Evolutionary conservation across 495 filamentous ascomycete genomes (phyloP).

Genomic region (Hypoxylon perforatum): DNA sequence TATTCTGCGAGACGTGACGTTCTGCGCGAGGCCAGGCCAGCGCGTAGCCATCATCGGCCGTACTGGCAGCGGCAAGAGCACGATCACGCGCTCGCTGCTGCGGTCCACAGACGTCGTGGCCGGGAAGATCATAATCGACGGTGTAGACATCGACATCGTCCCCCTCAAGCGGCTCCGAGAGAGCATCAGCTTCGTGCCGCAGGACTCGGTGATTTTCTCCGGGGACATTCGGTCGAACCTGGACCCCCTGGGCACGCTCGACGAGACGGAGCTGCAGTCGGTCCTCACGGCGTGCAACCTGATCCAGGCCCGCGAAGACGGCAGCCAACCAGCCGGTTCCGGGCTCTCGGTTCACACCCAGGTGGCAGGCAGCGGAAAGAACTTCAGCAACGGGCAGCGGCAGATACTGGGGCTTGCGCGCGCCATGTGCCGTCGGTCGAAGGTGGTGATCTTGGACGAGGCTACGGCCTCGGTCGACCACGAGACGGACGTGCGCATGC

Average conservation of each 20-base stretch:
- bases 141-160: constrained; percentile 51
- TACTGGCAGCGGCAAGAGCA: constrained; percentile 56
- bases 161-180: constrained; percentile 52
- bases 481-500: constrained; percentile 68
- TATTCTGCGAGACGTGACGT: constrained; percentile 25
- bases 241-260: constrained; percentile 59
- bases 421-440: constrained; percentile 45
- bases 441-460: constrained; percentile 49
- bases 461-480: constrained; percentile 59
- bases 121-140: constrained; percentile 53
- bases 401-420: constrained; percentile 29
- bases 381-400: constrained; percentile 29
- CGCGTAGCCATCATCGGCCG: constrained; percentile 56
- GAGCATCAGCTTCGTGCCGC: constrained; percentile 55
- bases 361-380: constrained; percentile 19
- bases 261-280: constrained; percentile 65
- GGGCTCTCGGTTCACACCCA: constrained; percentile 12
- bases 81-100: constrained; percentile 51
- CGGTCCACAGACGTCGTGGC: constrained; percentile 49
- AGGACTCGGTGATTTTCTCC: constrained; percentile 56
- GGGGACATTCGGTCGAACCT: constrained; percentile 56
- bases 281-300: constrained; percentile 59
- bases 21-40: constrained; percentile 46
- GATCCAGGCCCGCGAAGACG: neutral
- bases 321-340: neutral